Base-by-base conservation (phyloP, 106 monocot species). In the Dendrobium catenatum region DNA sequence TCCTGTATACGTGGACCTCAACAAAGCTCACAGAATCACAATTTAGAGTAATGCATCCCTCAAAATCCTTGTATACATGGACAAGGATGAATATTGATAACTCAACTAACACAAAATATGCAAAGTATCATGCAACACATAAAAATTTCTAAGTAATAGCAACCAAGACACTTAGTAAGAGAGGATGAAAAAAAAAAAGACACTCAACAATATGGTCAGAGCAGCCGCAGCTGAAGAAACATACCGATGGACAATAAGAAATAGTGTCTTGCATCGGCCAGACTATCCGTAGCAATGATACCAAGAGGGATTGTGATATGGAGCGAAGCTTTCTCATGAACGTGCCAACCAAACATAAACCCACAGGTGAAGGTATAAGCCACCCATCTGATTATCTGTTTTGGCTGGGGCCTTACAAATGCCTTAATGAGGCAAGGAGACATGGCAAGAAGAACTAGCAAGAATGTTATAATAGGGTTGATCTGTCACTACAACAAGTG, bases 321-420 rank as follows among this genome's bases (percentile, higher is more conserved):
- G 78, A 99, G 95, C 24, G 98, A 99, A 56, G 98, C 95, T 85
- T 99, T 99, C 93, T 99, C 98, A 79, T 95, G 98, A 44, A 99
- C 95, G 82, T 99, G 98, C 95, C 98, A 99, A 37, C 98, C 98
- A 85, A 99, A 99, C 85, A 99, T 87, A 79, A 93, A 99, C 43
- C 98, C 95, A 80, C 98, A 99, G 9, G 93, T 95, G 59, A 84
- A 95, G 37, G 95, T 90, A 86, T 99, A 99, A 20, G 95, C 77
- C 47, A 91, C 88, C 95, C 95, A 99, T 91, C 98, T 92, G 64
- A 89, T 75, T 20, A 99, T 85, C 68, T 85, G 79, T 75, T 82
- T 91, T 66, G 91, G 98, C 44, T 88, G 83, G 41, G 98, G 95
- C 55, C 83, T 88, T 78, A 75, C 61, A 85, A 91, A 93, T 76